Conservation (phyloP, 257 asterid genomes). For the Asclepias syriaca region DNA sequence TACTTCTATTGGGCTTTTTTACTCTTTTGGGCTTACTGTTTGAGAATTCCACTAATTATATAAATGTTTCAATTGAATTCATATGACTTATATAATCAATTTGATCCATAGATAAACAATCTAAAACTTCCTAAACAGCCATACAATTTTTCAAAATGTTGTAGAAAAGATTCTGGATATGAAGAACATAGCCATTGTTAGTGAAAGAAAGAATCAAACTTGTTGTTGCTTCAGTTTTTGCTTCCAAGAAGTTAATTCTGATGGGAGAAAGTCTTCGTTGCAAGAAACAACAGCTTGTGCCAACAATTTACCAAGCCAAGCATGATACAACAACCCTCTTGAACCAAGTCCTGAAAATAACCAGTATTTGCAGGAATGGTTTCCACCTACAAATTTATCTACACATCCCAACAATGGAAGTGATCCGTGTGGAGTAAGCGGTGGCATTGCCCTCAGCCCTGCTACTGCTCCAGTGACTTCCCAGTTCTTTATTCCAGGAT, state of each 20-base stretch:
- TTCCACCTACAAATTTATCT: conserved; percentile 41
- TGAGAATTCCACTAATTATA: no score
- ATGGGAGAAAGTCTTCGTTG: conserved; percentile 57
- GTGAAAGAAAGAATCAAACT: no score
- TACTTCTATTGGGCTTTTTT: not conserved
- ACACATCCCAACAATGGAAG: conserved; percentile 78
- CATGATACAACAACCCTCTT: conserved; percentile 82
- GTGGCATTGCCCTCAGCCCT: conserved; percentile 93
- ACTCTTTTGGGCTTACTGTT: not conserved
- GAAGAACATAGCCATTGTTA: no score
- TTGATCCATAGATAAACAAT: no score
- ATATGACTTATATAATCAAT: no score
- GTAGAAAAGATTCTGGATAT: no score
- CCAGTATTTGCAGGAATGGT: conserved; percentile 58
- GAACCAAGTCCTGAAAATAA: conserved; percentile 90
- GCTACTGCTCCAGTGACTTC: conserved; percentile 52
- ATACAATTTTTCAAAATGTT: no score
- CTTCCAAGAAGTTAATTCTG: conserved; percentile 70
- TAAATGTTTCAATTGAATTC: no score
- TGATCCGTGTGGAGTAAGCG: conserved; percentile 63
- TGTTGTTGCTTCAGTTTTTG: conserved; percentile 20
- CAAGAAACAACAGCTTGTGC: conserved; percentile 60
- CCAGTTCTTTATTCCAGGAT: conserved; percentile 70
- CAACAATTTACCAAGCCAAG: conserved; percentile 75
- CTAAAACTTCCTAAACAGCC: no score